Evolutionary conservation across 805 yeast genomes (phyloP), one percentile per base, ranked within the genome.

Genomic region (Saturnispora hagleri): DNA sequence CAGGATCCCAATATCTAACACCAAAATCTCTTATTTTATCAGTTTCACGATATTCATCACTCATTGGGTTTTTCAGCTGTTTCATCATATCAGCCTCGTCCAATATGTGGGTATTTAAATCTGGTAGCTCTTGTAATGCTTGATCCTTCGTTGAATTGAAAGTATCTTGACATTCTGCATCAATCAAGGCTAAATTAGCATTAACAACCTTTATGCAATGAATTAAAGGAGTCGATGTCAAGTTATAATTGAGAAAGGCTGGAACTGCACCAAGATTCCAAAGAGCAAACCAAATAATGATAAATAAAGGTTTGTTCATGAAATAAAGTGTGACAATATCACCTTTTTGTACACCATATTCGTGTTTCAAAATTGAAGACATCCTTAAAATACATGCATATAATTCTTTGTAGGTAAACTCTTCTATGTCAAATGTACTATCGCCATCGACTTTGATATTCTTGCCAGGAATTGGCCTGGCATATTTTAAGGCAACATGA

Each of bases 261-360:
- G 97, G 97, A 8, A 75, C 67, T 1, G 96, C 96, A 43, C 97
- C 97, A 50, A 90, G 73, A 60, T 88, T 86, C 97, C 97, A 90
- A 46, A 86, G 68, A 0, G 96, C 86, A 51, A 86, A 74, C 95
- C 96, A 87, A 41, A 86, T 63, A 50, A 89, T 74, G 15, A 90
- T 68, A 60, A 86, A 87, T 55, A 89, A 70, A 2, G 96, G 96
- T 63, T 85, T 88, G 67, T 90, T 90, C 61, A 86, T 84, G 62
- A 80, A 84, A 60, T 83, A 84, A 43, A 91, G 60, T 0, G 86
- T 95, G 45, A 91, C 79, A 9, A 81, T 75, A 57, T 87, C 87
- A 42, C 82, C 82, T 13, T 80, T 68, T 18, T 79, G 69, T 36
- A 90, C 78, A 2, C 84, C 84, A 60, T 81, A 82, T 52, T 83